Percentiles rank a stretch among this genome's conserved stretches.
Conservation (phyloP, 2,329 filamentous ascomycete genomes). For the Pseudogymnoascus sp. region DNA sequence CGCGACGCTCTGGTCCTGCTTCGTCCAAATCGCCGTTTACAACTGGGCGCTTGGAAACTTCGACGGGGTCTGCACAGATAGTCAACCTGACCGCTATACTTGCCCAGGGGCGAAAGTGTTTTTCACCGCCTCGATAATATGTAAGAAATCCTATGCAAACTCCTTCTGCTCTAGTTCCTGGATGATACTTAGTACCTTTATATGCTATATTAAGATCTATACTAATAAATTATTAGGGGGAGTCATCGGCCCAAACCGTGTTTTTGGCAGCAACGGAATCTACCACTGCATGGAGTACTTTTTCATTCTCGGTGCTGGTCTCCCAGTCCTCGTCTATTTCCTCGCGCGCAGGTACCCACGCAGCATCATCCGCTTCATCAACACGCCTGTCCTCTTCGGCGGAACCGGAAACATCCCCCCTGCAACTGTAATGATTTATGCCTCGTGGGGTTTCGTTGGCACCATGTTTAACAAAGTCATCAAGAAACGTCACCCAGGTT, state of each 20-base stretch:
- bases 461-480: conserved; percentile 64
- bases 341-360: conserved; percentile 52
- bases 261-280: conserved; percentile 58
- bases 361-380: conserved; percentile 59
- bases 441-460: conserved; percentile 64
- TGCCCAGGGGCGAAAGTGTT: conserved; percentile 47
- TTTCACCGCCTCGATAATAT: conserved; percentile 45
- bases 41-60: conserved; percentile 59
- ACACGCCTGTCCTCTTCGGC: conserved; percentile 62
- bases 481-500: conserved; percentile 58
- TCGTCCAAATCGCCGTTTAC: conserved; percentile 60
- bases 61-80: conserved; percentile 52
- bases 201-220: no score
- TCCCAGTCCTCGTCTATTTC: conserved; percentile 57
- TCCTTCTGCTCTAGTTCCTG: no score
- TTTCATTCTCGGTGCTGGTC: conserved; percentile 59
- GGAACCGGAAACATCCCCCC: conserved; percentile 59
- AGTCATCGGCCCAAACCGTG: conserved; percentile 62
- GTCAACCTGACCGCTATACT: conserved; percentile 51
- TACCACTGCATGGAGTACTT: conserved; percentile 64
- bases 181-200: no score
- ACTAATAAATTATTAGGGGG: conserved; percentile 37
- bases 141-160: no score
- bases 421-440: conserved; percentile 64
- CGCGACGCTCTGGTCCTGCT: conserved; percentile 59